Base-by-base conservation (phyloP, 768 basidiomycete genomes). In the Tubosaeta sp. region DNA sequence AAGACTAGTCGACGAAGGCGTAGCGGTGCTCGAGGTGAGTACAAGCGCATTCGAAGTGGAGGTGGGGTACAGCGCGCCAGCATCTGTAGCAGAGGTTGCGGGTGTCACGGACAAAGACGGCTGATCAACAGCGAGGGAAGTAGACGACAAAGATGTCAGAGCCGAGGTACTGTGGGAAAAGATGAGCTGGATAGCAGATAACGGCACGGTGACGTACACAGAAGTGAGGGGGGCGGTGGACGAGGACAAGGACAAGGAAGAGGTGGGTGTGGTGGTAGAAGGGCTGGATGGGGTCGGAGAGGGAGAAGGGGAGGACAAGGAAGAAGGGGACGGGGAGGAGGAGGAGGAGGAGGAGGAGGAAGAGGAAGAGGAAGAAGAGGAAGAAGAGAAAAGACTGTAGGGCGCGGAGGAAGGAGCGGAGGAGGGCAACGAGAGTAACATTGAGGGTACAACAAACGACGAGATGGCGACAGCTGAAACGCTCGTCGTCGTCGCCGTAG, bases 1-100 rank as follows among this genome's bases (percentile, higher is more conserved):
- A 0, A 19, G 51, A 1, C 48, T 42, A 7, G 58, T 11, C 27
- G 59, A 12, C 9, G 67, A 56, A 25, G 66, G 52, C 9, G 46
- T 47, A 1, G 45, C 25, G 42, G 49, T 14, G 13, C 27, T 9
- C 3, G 48, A 43, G 6, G 58, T 13, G 34, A 40, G 27, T 13
- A 41, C 34, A 24, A 40, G 18, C 0, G 13, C 4, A 10, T 53
- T 48, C 2, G 57, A 43, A 13, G 47, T n/a, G 2, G 25, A 4
- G 18, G 0, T 21, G 11, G 39, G 16, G 10, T 16, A 13, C 11
- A 52, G 32, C 22, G 40, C 8, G 24, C 18, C 32, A 11, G 46
- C 38, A n/a, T 14, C 19, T 13, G 8, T 13, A 22, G 27, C 1
- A 1, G 21, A 6, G 1, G 46, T 14, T 1, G 46, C 32, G 21